Evolutionary conservation across 2,329 filamentous ascomycete species (phyloP).

Genomic region (Falciphora oryzae): DNA sequence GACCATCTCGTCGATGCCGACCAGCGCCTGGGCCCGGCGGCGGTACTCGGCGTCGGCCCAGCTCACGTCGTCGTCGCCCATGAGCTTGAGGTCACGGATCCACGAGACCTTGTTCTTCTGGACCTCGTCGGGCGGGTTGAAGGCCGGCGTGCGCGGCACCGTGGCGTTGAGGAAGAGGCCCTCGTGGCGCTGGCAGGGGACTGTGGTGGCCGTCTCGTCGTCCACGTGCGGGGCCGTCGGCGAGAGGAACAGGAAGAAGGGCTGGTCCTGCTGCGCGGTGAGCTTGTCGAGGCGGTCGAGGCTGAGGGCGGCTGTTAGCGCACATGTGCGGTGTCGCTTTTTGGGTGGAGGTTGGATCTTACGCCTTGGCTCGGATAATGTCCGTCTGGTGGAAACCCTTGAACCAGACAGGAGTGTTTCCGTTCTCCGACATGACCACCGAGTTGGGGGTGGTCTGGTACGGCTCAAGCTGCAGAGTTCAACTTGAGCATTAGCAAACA

Average conservation of each 20-base stretch:
- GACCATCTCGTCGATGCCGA: slow-evolving; percentile 28
- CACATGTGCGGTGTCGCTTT: no score
- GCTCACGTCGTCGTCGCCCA: slow-evolving; percentile 16
- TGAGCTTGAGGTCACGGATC: slow-evolving; percentile 15
- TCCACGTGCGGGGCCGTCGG: slow-evolving; percentile 19
- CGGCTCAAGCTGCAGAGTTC: slow-evolving; percentile 15
- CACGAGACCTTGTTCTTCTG: slow-evolving; percentile 17
- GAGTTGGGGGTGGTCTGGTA: slow-evolving; percentile 23
- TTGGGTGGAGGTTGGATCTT: no score
- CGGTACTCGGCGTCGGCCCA: slow-evolving; percentile 19
- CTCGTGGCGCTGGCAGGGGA: slow-evolving; percentile 16
- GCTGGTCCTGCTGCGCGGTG: slow-evolving; percentile 13
- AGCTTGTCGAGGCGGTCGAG: slow-evolving; percentile 17
- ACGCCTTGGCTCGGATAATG: slow-evolving; percentile 40
- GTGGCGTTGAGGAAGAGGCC: slow-evolving; percentile 16
- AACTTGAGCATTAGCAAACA: not conserved
- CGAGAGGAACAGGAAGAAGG: slow-evolving; percentile 19
- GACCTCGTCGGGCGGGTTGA: slow-evolving; percentile 18
- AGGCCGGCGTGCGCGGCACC: slow-evolving; percentile 19
- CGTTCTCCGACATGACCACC: slow-evolving; percentile 22
- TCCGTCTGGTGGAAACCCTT: slow-evolving; percentile 50
- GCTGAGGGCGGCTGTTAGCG: slow-evolving; percentile 5
- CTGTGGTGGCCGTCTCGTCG: slow-evolving; percentile 27
- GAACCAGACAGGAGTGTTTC: slow-evolving; percentile 46
- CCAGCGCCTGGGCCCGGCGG: slow-evolving; percentile 19